Evolutionary conservation across 2,329 filamentous ascomycete species (phyloP).

Genomic region (Curvularia spicifera): DNA sequence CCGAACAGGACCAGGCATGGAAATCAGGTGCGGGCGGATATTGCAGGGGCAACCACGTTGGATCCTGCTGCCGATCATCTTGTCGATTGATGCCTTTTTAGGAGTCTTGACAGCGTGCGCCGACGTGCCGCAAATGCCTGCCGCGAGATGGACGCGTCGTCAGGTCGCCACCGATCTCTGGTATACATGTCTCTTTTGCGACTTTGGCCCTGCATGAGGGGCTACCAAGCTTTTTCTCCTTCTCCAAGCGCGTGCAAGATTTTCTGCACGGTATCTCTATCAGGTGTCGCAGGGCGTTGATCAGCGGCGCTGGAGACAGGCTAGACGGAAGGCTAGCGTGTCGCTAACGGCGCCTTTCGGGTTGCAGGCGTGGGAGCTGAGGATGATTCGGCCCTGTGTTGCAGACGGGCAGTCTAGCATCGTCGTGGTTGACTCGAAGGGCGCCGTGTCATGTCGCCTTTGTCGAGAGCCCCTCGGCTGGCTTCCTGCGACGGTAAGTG

Average conservation of each 20-base stretch:
- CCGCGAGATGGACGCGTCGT: constrained; percentile 15
- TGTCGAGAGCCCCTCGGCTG: constrained; percentile 27
- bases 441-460: constrained; percentile 7
- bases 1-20: neutral
- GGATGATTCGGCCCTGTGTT: constrained; percentile 13
- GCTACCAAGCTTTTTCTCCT: constrained; percentile 6
- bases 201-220: constrained; percentile 6
- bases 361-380: constrained; percentile 14
- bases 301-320: constrained; percentile 18
- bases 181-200: constrained; percentile 6
- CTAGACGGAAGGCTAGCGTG: constrained; percentile 12
- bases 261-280: constrained; percentile 8
- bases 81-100: constrained; percentile 9
- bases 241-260: constrained; percentile 9
- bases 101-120: constrained; percentile 1
- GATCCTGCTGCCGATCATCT: constrained; percentile 4
- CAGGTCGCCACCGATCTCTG: constrained; percentile 11
- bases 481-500: constrained; percentile 32
- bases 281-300: constrained; percentile 17
- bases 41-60: constrained; percentile 10
- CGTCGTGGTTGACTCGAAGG: neutral
- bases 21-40: constrained; percentile 9
- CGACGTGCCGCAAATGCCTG: constrained; percentile 10
- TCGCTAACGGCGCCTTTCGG: constrained; percentile 25
- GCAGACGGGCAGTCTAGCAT: constrained; percentile 11